Conservation (phyloP, 108 stramenopile species). For the Nitzschia sp. region DNA sequence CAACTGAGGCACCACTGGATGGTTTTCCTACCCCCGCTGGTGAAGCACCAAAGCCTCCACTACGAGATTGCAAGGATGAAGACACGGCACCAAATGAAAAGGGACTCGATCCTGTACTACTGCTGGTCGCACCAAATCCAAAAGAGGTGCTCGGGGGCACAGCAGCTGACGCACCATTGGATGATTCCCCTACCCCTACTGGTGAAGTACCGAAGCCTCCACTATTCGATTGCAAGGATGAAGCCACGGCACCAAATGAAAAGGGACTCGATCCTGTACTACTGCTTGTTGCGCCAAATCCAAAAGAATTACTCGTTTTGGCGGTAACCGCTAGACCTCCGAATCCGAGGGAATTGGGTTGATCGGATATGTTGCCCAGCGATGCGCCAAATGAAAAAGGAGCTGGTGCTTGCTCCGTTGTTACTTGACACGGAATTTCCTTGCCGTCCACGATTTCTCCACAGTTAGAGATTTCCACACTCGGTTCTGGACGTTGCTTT, state of each 20-base stretch:
- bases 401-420: background rate
- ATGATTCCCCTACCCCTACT: background rate
- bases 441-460: conserved; percentile 29
- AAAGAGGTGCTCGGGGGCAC: background rate
- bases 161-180: background rate
- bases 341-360: background rate
- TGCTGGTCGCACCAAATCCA: background rate
- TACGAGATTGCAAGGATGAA: background rate
- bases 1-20: background rate
- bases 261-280: background rate
- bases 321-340: background rate
- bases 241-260: conserved; percentile 4
- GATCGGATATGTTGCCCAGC: background rate
- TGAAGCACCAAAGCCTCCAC: background rate
- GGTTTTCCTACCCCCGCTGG: too few relatives aligned
- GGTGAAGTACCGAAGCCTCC: background rate
- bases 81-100: background rate
- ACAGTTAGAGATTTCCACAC: conserved; percentile 27
- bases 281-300: background rate
- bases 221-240: conserved; percentile 1
- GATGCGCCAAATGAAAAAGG: conserved; percentile 1
- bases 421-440: conserved; percentile 2
- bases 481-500: conserved; percentile 16
- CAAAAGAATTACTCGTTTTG: background rate
- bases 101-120: background rate